A percentile compares a stretch with the other conserved stretches of the same genome.
Conservation (phyloP, 352 stramenopile genomes). For the Thalassiosira exigua region DNA sequence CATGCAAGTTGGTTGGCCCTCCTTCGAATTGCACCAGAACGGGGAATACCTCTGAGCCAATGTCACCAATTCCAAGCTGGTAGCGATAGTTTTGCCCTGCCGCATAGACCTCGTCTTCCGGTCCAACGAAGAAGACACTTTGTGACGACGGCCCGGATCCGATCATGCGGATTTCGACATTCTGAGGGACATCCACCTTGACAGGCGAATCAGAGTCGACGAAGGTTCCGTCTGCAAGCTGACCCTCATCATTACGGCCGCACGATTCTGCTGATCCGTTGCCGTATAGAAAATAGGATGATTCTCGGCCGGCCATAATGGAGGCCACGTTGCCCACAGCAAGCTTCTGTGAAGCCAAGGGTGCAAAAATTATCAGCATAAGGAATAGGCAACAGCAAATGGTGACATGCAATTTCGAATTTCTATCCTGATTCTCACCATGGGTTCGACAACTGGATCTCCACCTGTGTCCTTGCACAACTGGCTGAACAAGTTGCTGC, state of each 20-base stretch:
- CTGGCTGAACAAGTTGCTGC: slow-evolving; percentile 51
- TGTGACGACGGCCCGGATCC: slow-evolving; percentile 27
- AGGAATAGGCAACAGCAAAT: not conserved
- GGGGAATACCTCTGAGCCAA: slow-evolving; percentile 18
- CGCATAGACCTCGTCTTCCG: slow-evolving; percentile 29
- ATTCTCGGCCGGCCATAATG: slow-evolving; percentile 37
- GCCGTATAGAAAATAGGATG: slow-evolving; percentile 43
- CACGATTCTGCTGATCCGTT: slow-evolving; percentile 29
- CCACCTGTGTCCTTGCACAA: slow-evolving; percentile 40
- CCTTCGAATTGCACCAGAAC: slow-evolving; percentile 31
- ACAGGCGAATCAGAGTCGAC: slow-evolving; percentile 34
- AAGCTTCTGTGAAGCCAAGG: slow-evolving; percentile 23
- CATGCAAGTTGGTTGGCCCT: slow-evolving; percentile 4
- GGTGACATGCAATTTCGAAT: not conserved
- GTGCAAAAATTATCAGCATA: too few species aligned
- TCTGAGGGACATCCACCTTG: slow-evolving; percentile 35
- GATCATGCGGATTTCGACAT: slow-evolving; percentile 11
- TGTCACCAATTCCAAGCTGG: slow-evolving; percentile 34
- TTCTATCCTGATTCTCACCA: slow-evolving; percentile 12
- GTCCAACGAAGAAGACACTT: slow-evolving; percentile 49
- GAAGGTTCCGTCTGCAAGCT: slow-evolving; percentile 50
- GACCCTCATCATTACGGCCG: slow-evolving; percentile 52
- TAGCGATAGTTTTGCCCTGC: slow-evolving; percentile 42
- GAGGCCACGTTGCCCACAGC: slow-evolving; percentile 15
- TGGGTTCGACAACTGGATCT: slow-evolving; percentile 26